phyloP scores from a whole-genome alignment of 2,329 filamentous ascomycete species.

The Pyricularia grisea region DNA sequence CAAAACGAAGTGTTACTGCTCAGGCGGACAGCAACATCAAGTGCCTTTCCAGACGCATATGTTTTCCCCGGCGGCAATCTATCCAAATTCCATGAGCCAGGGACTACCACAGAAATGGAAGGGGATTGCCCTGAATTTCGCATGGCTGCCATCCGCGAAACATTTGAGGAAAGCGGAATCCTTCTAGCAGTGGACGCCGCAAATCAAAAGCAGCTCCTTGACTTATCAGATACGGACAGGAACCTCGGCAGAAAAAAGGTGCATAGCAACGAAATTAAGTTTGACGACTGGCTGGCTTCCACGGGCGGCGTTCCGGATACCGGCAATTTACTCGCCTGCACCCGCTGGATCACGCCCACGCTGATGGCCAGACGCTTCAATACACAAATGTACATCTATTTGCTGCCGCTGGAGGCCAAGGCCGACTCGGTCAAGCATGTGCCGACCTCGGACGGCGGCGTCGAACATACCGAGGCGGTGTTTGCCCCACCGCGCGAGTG shows the following conservation, averaged over 20 bases:
- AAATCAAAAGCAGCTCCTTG: conserved; percentile 36
- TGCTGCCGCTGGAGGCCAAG: conserved; percentile 52
- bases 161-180: conserved; percentile 92
- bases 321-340: conserved; percentile 69
- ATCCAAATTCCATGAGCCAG: conserved; percentile 66
- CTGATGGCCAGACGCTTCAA: conserved; percentile 70
- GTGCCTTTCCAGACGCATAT: conserved; percentile 81
- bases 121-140: conserved; percentile 65
- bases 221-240: conserved; percentile 48
- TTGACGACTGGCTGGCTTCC: conserved; percentile 52
- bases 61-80: conserved; percentile 93
- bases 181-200: conserved; percentile 53
- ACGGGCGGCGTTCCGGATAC: conserved; percentile 46
- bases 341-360: conserved; percentile 80
- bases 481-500: conserved; percentile 66
- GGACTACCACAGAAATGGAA: conserved; percentile 48
- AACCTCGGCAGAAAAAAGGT: conserved; percentile 60
- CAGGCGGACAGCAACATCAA: conserved; percentile 73
- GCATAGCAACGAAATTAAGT: conserved; percentile 55
- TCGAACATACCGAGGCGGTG: conserved; percentile 57
- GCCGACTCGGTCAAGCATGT: conserved; percentile 37
- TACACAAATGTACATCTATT: conserved; percentile 95
- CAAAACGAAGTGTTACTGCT: conserved; percentile 81
- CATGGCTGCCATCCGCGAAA: conserved; percentile 78
- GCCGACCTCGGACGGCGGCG: conserved; percentile 55